A percentile compares a stretch with the other conserved stretches of the same genome.
Conservation (phyloP, 192 early-diverging fungal genomes). For the Backusella tarrabulga region DNA sequence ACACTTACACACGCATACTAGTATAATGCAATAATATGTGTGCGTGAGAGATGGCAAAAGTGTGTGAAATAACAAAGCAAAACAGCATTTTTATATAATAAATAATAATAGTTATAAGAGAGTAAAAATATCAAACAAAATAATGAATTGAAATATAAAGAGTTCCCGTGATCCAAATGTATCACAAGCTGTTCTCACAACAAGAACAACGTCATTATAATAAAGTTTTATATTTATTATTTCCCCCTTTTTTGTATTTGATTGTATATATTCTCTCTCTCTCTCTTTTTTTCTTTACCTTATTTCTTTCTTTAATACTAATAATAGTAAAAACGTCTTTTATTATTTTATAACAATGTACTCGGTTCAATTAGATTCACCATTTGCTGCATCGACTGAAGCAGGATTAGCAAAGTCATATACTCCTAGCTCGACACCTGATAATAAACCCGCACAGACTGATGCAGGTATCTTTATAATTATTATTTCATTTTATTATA, state of each 20-base stretch:
- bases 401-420: not conserved
- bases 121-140: conserved; percentile 1
- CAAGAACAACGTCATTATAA: not conserved
- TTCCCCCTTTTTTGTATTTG: not conserved
- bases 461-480: conserved; percentile 15
- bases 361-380: conserved; percentile 16
- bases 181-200: conserved; percentile 11
- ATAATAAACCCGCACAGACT: conserved; percentile 17
- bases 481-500: not conserved
- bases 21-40: not conserved
- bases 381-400: not conserved
- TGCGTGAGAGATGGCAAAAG: not conserved
- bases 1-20: too few relatives aligned
- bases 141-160: conserved; percentile 1
- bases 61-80: conserved; percentile 1
- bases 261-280: not conserved
- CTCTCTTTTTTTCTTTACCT: not conserved
- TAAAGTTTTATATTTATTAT: conserved; percentile 11
- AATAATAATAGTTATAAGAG: not conserved
- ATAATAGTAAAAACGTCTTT: not conserved
- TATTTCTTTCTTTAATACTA: not conserved
- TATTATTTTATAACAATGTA: not conserved
- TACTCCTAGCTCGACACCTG: not conserved
- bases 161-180: conserved; percentile 7
- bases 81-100: not conserved